Base-by-base conservation (phyloP, 257 asterid genomes). In the Jacaranda copaia region DNA sequence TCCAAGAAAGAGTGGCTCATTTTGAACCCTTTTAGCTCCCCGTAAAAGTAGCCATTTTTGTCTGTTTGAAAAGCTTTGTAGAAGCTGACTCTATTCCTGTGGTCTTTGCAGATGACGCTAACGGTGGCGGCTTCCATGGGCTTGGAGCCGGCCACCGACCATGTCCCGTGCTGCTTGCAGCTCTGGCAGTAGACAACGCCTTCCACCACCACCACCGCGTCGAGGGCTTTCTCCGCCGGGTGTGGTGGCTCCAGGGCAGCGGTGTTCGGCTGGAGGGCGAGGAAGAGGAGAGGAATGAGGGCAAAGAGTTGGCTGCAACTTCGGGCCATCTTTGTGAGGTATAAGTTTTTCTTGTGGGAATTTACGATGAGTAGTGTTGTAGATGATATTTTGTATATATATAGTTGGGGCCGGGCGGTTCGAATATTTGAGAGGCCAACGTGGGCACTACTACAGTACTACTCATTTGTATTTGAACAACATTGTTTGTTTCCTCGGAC, bases 141-240 rank as follows among this genome's bases (percentile, higher is more conserved):
- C 80, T 73, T 73, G n/a, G 92, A 84, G 59, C 72, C 80, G 0
- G 82, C 43, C 0, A 88, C 72, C 36, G 86, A 82, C 92, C 88
- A 88, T 32, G 87, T 70, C 40, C 89, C 89, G 40, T 70, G 58
- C 18, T 13, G 35, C 5, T 74, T 72, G 77, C 92, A 85, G 77
- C 84, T 85, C 85, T 85, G 89, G 82, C 89, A 88, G 75, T 83
- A 85, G 51, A 88, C 87, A n/a, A 82, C 56, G 5, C 92, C 92
- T 82, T 84, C 90, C 72, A 86, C 82, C 73, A 75, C 82, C 73
- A 75, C 89, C 25, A 84, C 81, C 48, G 79, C 2, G 32, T 25
- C 79, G 6, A 75, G 20, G 2, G 78, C 49, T 39, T 80, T 85
- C 46, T 74, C 77, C 19, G 42, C 70, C 4, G 77, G 72, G 20